Conservation (phyloP, 176 grass and related monocot genomes). For the Eleusine indica region DNA sequence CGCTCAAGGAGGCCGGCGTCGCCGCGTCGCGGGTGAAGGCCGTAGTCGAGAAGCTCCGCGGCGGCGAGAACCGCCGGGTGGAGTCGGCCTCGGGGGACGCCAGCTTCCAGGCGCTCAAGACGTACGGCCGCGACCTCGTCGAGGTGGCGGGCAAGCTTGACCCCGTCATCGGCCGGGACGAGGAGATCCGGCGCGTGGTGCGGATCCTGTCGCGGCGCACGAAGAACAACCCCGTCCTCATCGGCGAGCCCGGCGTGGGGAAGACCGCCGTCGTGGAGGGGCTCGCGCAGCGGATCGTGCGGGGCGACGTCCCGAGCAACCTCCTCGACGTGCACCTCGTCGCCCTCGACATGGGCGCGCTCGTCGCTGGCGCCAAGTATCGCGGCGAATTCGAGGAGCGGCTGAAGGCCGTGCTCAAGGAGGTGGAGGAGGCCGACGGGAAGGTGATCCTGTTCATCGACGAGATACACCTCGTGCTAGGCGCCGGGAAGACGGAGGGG, state of each 20-base stretch:
- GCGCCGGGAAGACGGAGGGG: constrained; percentile 16
- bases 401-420: constrained; percentile 70
- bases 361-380: constrained; percentile 62
- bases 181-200: constrained; percentile 60
- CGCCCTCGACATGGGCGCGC: constrained; percentile 57
- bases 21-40: constrained; percentile 50
- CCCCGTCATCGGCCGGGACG: constrained; percentile 65
- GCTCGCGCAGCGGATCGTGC: constrained; percentile 64
- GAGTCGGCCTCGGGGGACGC: constrained; percentile 54
- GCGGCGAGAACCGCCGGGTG: constrained; percentile 40
- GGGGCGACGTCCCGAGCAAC: constrained; percentile 56
- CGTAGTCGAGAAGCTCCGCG: constrained; percentile 68
- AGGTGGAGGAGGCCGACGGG: constrained; percentile 65
- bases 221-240: constrained; percentile 67
- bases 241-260: constrained; percentile 73
- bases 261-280: constrained; percentile 74
- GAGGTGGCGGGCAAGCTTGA: constrained; percentile 69
- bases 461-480: constrained; percentile 70
- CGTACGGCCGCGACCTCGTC: constrained; percentile 69
- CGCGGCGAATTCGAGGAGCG: constrained; percentile 63
- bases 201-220: constrained; percentile 49
- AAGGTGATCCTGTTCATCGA: constrained; percentile 80
- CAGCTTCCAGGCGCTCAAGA: constrained; percentile 66
- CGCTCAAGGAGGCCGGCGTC: constrained; percentile 63
- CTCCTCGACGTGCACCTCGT: constrained; percentile 62